Percentiles rank a stretch among this genome's conserved stretches.
Evolutionary conservation across 148 eudicot genomes (phyloP).

Genomic region (Dysphania ambrosioides): DNA sequence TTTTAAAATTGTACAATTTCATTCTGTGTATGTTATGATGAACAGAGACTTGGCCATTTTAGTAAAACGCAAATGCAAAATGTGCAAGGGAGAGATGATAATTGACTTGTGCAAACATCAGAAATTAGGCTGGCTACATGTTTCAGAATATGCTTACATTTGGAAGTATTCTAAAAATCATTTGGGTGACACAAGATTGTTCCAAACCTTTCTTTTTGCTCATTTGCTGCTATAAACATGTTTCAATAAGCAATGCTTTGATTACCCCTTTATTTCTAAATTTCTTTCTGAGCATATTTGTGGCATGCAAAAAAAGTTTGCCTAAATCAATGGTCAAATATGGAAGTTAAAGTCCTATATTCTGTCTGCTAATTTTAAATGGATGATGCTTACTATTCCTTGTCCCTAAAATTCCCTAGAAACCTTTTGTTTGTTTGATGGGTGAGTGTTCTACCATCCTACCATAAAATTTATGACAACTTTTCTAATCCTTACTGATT

Average conservation of each 20-base stretch:
- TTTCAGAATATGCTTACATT: not conserved
- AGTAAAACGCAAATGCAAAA: too few relatives aligned
- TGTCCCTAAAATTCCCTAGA: not conserved
- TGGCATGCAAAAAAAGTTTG: not conserved
- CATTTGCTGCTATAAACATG: not conserved
- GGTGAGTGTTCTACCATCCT: not conserved
- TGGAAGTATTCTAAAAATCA: not conserved
- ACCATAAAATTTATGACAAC: not conserved
- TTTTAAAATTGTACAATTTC: too few relatives aligned
- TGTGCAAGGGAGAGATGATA: not conserved
- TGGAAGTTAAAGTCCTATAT: not conserved
- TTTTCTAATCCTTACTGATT: not conserved
- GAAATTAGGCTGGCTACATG: not conserved
- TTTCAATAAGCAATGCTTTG: not conserved
- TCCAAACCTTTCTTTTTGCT: not conserved
- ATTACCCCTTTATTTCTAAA: too few relatives aligned
- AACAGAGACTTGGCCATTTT: too few relatives aligned
- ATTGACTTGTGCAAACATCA: not conserved
- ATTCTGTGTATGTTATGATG: too few relatives aligned
- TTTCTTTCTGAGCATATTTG: not conserved
- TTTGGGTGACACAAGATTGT: not conserved
- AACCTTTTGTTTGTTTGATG: not conserved
- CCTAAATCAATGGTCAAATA: not conserved
- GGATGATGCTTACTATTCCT: not conserved
- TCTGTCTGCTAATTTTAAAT: not conserved